Percentiles rank a stretch among this genome's conserved stretches.
phyloP scores from a whole-genome alignment of 495 filamentous ascomycete species.

The Aspergillus sclerotioniger region DNA sequence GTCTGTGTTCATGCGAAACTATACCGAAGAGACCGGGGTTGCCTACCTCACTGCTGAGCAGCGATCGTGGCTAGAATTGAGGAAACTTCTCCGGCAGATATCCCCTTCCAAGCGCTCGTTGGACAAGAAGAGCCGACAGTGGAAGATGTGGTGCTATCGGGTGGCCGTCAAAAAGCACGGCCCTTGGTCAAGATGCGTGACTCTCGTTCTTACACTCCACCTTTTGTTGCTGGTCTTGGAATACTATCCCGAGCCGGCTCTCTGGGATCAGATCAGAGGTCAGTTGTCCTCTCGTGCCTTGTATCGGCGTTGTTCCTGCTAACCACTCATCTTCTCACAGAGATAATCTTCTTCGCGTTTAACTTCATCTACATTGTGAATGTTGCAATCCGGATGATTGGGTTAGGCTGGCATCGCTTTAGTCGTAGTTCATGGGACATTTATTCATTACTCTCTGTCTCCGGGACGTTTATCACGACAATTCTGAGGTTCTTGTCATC shows the following conservation, averaged over 20 bases:
- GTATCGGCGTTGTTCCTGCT: constrained; percentile 6
- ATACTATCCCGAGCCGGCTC: constrained; percentile 67
- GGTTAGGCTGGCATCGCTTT: constrained; percentile 91
- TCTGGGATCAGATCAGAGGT: constrained; percentile 66
- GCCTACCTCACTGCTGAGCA: constrained; percentile 96
- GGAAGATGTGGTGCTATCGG: constrained; percentile 92
- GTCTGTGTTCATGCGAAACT: constrained; percentile 99
- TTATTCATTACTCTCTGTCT: constrained; percentile 80
- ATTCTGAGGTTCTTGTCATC: constrained; percentile 60
- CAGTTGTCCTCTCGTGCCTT: constrained; percentile 11
- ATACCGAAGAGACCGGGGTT: constrained; percentile 97
- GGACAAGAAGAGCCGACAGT: constrained; percentile 66
- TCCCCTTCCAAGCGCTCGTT: constrained; percentile 87
- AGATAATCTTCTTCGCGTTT: constrained; percentile 77
- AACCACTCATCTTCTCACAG: constrained; percentile 27
- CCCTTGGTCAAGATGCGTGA: constrained; percentile 83
- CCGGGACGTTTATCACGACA: constrained; percentile 77
- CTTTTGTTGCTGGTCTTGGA: constrained; percentile 80
- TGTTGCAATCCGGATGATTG: constrained; percentile 78
- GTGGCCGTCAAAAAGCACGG: constrained; percentile 92
- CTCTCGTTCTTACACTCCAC: constrained; percentile 75
- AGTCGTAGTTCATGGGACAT: constrained; percentile 93
- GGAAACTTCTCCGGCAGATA: constrained; percentile 90
- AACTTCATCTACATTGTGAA: constrained; percentile 84
- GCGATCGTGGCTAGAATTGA: constrained; percentile 91